These are phyloP conservation scores for Pelargonium australe DNA, from an alignment of 441 rosid species.

Conservation along the genomic window DNA sequence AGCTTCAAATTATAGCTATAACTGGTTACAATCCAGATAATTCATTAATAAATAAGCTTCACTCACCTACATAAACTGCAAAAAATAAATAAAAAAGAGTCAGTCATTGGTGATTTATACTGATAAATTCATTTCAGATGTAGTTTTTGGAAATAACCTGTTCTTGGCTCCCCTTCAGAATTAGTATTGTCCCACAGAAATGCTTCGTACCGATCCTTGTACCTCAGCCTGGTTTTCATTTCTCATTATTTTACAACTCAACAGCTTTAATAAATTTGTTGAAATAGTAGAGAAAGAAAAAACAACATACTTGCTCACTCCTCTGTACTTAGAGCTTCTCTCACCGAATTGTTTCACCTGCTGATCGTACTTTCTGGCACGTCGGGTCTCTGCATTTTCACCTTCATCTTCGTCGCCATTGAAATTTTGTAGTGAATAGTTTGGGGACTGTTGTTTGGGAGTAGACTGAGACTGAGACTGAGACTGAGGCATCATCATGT, in stretches of 20 bases:
- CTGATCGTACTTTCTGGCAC: background rate
- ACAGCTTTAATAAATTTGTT: too few species aligned
- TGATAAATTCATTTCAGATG: too few species aligned
- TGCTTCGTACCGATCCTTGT: slow-evolving; percentile 9
- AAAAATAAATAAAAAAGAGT: background rate
- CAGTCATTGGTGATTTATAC: background rate
- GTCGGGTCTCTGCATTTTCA: background rate
- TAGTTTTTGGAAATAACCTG: slow-evolving; percentile 6
- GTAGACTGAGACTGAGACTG: too few species aligned
- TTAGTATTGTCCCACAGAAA: slow-evolving; percentile 20
- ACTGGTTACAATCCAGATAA: background rate
- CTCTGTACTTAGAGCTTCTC: slow-evolving; percentile 14
- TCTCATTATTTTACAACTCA: too few species aligned
- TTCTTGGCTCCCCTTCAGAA: slow-evolving; percentile 12
- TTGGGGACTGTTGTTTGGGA: too few species aligned
- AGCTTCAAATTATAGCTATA: background rate
- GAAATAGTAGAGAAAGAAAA: background rate
- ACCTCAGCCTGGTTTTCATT: too few species aligned
- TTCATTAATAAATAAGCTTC: background rate
- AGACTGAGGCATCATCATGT: too few species aligned
- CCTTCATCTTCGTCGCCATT: background rate
- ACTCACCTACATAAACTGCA: slow-evolving; percentile 27
- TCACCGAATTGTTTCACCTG: background rate
- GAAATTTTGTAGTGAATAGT: too few species aligned
- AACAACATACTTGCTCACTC: slow-evolving; percentile 18